These are phyloP conservation scores for Chaetomium strumarium DNA, from an alignment of 2,329 filamentous ascomycete genomes.

Conservation along the genomic window DNA sequence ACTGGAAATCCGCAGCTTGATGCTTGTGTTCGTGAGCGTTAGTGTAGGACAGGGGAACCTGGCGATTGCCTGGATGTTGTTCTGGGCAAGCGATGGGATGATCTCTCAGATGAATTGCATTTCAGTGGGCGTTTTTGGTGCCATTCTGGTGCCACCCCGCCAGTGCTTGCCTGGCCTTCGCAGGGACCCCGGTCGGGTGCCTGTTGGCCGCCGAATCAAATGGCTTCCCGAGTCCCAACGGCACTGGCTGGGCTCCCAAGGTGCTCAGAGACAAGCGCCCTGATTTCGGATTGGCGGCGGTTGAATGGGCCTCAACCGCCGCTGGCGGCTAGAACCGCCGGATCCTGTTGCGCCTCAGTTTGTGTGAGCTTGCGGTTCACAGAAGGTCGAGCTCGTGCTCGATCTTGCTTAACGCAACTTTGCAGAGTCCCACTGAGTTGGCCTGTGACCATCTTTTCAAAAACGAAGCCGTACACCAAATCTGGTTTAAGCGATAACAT, in stretches of 20 bases:
- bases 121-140: background rate
- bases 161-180: constrained; percentile 32
- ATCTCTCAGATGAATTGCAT: background rate
- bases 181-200: constrained; percentile 5
- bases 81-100: constrained; percentile 29
- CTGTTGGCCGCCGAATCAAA: constrained; percentile 16
- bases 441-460: too few relatives aligned
- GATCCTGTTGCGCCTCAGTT: background rate
- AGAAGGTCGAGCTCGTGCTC: background rate
- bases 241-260: background rate
- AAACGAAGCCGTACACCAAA: too few relatives aligned
- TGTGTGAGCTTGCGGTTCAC: too few relatives aligned
- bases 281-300: constrained; percentile 4
- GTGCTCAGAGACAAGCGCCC: constrained; percentile 5
- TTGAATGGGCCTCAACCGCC: background rate
- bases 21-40: background rate
- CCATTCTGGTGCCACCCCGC: constrained; percentile 16
- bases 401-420: background rate
- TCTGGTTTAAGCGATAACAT: too few relatives aligned
- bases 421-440: too few relatives aligned
- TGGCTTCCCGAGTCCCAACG: constrained; percentile 43
- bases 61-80: background rate
- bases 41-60: background rate
- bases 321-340: constrained; percentile 5
- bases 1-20: background rate